Base-by-base conservation (phyloP, 345 rosid species). In the Gossypium turneri region DNA sequence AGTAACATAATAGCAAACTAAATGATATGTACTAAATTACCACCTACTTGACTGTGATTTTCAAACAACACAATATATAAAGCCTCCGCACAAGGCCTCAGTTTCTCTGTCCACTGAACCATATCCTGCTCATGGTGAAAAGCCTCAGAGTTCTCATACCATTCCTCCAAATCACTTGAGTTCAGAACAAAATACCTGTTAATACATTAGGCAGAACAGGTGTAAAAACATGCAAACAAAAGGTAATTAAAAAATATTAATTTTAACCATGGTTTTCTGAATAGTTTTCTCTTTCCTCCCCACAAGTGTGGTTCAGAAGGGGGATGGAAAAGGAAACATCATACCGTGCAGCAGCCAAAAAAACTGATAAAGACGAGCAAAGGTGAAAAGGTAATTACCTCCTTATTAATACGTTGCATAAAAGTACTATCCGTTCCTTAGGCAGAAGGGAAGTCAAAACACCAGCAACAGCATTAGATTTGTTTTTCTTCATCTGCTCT, bases 71-170 rank as follows among this genome's bases (percentile, higher is more conserved):
- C 96, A 77, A 95, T 95, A 80, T 95, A 95, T 22, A 95, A 87
- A 72, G 98, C 99, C 86, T 95, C 99, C 44, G 99, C 98, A 80
- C 97, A 95, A 72, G 99, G 99, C 82, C 93, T 86, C 76, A 93
- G 83, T 85, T 95, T 95, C 81, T 95, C 98, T 67, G 96, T 88
- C 99, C 99, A 95, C 77, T 95, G 97, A 85, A 95, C 74, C 97
- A 94, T 90, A 83, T 94, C 98, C 81, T 94, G 98, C 87, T 94
- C 95, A 83, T 94, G 98, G 82, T 93, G 98, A 83, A 95, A 95
- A 69, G 94, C 88, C 87, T 95, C 98, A 25, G 99, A 92, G 80
- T 87, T 91, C 76, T 87, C 93, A 85, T 89, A 89, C 97, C 90
- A 93, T 74, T 89, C 97, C 83, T 91, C 98, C 83, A 95, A 81